Evolutionary conservation across 441 rosid genomes (phyloP).

Genomic region (Gossypium aridum): DNA sequence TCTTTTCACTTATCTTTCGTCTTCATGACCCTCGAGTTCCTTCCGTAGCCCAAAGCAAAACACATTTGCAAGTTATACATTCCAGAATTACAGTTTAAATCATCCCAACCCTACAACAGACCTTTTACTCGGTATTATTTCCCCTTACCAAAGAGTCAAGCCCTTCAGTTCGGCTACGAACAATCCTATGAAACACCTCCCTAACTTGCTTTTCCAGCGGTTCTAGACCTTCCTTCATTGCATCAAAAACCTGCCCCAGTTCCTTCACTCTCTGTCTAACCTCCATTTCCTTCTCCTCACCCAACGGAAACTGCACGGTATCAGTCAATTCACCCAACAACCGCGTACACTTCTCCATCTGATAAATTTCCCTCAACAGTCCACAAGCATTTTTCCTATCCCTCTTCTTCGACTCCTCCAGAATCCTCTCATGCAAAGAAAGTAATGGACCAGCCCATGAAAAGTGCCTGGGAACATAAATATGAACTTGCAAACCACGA

Average conservation of each 20-base stretch:
- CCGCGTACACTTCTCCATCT: constrained; percentile 58
- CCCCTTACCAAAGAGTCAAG: constrained; percentile 46
- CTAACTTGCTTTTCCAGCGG: constrained; percentile 77
- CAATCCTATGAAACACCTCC: constrained; percentile 80
- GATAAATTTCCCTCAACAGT: constrained; percentile 70
- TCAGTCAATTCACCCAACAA: constrained; percentile 60
- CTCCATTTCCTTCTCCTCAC: constrained; percentile 55
- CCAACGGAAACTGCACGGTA: constrained; percentile 57
- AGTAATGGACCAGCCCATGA: constrained; percentile 55
- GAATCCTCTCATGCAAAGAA: constrained; percentile 58
- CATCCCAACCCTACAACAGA: not conserved
- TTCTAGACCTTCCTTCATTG: constrained; percentile 54
- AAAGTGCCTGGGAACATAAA: constrained; percentile 56
- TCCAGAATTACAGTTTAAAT: not conserved
- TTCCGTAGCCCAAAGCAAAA: not conserved
- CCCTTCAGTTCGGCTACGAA: constrained; percentile 72
- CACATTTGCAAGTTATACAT: constrained; percentile 10
- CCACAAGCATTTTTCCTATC: constrained; percentile 78
- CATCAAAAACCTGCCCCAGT: constrained; percentile 36
- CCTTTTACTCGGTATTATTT: constrained; percentile 12
- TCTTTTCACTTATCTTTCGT: not conserved
- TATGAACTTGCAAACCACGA: constrained; percentile 74
- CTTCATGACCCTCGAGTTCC: constrained; percentile 3
- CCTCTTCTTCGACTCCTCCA: constrained; percentile 75
- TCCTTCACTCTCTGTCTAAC: constrained; percentile 57